Evolutionary conservation across 176 grass and related monocot species (phyloP).

Genomic region (Musa troglodytarum): DNA sequence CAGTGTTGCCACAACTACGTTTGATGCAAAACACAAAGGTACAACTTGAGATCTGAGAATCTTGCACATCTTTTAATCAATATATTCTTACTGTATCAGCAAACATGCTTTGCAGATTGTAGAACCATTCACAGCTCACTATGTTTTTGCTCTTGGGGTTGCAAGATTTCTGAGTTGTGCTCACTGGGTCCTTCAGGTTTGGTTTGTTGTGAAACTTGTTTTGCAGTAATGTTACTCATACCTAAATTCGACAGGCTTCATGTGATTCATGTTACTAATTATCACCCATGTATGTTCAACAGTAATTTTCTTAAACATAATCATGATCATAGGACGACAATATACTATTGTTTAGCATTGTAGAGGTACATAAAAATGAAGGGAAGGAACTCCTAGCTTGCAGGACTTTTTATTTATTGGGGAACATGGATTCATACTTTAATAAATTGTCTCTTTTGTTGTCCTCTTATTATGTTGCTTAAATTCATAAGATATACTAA

Average conservation of each 20-base stretch:
- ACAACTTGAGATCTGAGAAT: not conserved
- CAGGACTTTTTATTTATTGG: not conserved
- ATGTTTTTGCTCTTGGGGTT: constrained; percentile 13
- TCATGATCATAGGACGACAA: too few relatives aligned
- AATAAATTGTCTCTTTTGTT: too few relatives aligned
- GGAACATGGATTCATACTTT: too few relatives aligned
- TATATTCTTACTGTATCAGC: not conserved
- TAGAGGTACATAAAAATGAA: not conserved
- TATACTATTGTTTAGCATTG: not conserved
- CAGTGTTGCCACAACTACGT: constrained; percentile 9
- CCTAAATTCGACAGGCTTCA: not conserved
- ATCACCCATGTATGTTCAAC: not conserved
- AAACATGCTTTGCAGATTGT: constrained; percentile 5
- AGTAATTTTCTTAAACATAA: not conserved
- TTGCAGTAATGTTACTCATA: not conserved
- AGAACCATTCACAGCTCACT: constrained; percentile 13
- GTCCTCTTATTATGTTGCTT: too few relatives aligned
- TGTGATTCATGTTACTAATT: not conserved
- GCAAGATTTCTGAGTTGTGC: constrained; percentile 14
- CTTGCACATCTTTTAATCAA: not conserved
- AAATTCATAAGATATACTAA: too few relatives aligned
- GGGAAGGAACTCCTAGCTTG: not conserved
- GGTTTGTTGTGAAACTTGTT: not conserved
- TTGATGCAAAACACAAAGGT: constrained; percentile 19
- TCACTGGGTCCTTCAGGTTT: constrained; percentile 18